Conservation (phyloP, 2,329 filamentous ascomycete species). For the Hypoxylon rubiginosum region DNA sequence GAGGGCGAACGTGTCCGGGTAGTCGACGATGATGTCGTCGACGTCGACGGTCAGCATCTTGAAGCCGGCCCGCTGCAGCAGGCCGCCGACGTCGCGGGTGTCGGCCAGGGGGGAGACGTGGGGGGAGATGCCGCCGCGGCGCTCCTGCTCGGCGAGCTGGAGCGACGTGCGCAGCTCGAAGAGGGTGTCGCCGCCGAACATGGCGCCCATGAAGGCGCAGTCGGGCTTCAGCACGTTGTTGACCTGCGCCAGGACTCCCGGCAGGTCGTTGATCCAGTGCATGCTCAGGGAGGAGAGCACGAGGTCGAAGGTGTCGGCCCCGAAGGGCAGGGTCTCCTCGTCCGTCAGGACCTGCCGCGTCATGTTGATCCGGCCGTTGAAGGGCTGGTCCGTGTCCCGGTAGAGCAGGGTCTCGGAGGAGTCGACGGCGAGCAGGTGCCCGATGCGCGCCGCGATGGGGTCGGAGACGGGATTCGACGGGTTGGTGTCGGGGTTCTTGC, state of each 20-base stretch:
- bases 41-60: slow-evolving; percentile 97
- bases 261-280: slow-evolving; percentile 98
- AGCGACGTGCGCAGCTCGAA: slow-evolving; percentile 94
- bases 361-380: slow-evolving; percentile 80
- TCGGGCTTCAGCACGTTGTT: slow-evolving; percentile 92
- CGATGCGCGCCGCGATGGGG: slow-evolving; percentile 78
- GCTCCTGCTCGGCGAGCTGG: slow-evolving; percentile 91
- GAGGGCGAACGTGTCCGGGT: slow-evolving; percentile 87
- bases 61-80: slow-evolving; percentile 90
- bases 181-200: slow-evolving; percentile 95
- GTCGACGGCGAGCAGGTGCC: slow-evolving; percentile 83
- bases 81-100: slow-evolving; percentile 88
- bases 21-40: slow-evolving; percentile 97
- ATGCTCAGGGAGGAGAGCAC: slow-evolving; percentile 90
- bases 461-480: slow-evolving; percentile 68
- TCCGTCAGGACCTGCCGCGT: slow-evolving; percentile 80
- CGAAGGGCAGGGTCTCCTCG: slow-evolving; percentile 82
- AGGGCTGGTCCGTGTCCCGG: slow-evolving; percentile 80
- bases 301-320: slow-evolving; percentile 84
- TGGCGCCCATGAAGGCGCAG: slow-evolving; percentile 90
- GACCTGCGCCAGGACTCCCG: slow-evolving; percentile 84
- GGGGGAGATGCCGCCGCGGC: slow-evolving; percentile 90
- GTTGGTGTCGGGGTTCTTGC: slow-evolving; percentile 75
- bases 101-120: slow-evolving; percentile 94
- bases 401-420: slow-evolving; percentile 83